Evolutionary conservation across 2,329 filamentous ascomycete species (phyloP).

Genomic region (Pyrenophora teres): DNA sequence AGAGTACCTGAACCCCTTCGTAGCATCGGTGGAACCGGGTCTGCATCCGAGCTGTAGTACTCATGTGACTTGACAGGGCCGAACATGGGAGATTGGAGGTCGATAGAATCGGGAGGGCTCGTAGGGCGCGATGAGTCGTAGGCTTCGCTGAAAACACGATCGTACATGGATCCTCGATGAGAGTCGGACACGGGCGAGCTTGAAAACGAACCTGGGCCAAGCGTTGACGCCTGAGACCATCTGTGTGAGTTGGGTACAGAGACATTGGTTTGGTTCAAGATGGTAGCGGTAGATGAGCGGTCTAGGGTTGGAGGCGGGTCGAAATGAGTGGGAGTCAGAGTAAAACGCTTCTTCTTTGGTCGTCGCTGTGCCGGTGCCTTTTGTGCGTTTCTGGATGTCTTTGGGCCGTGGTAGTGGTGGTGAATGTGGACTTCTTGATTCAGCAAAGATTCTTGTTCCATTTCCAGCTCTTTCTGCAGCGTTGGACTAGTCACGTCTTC

Average conservation of each 20-base stretch:
- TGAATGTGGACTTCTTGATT: constrained; percentile 79
- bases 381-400: constrained; percentile 49
- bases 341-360: constrained; percentile 72
- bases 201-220: constrained; percentile 72
- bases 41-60: constrained; percentile 23
- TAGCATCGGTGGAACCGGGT: constrained; percentile 10
- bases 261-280: constrained; percentile 66
- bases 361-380: constrained; percentile 57
- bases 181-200: constrained; percentile 80
- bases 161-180: constrained; percentile 75
- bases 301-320: constrained; percentile 49
- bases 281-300: constrained; percentile 58
- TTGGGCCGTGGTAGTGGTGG: constrained; percentile 79
- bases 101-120: constrained; percentile 75
- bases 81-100: constrained; percentile 63
- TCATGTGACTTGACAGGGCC: constrained; percentile 45
- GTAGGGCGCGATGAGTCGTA: constrained; percentile 73
- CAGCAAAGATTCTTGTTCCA: constrained; percentile 30
- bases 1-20: constrained; percentile 9
- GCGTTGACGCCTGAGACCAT: constrained; percentile 70
- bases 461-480: constrained; percentile 72
- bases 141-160: constrained; percentile 65
- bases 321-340: constrained; percentile 61
- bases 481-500: constrained; percentile 50
- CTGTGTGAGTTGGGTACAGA: constrained; percentile 61